Percentiles rank a stretch among this genome's conserved stretches.
These are phyloP conservation scores for Rosa multiflora DNA, from an alignment of 306 rosid genomes.

Conservation along the genomic window DNA sequence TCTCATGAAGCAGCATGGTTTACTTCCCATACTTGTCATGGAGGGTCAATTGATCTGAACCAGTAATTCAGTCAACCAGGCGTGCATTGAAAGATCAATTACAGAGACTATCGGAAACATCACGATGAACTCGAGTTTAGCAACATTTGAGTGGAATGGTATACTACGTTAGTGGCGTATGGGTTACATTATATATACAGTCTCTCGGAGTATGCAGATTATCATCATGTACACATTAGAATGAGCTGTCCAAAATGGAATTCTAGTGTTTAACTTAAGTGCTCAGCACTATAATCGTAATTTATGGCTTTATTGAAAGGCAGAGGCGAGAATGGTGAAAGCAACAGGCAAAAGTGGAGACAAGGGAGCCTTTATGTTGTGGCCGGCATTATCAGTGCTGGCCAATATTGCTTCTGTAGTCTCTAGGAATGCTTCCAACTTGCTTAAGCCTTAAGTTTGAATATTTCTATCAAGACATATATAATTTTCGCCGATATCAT, in stretches of 20 bases:
- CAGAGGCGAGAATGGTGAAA: not conserved
- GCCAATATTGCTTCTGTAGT: constrained; percentile 25
- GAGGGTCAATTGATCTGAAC: not conserved
- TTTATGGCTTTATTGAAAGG: constrained; percentile 14
- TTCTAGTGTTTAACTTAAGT: constrained; percentile 10
- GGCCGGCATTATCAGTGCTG: constrained; percentile 36
- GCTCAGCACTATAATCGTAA: not conserved
- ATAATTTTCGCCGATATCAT: not conserved
- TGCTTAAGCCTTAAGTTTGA: constrained; percentile 28
- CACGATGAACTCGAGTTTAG: not conserved
- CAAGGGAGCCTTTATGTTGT: constrained; percentile 14
- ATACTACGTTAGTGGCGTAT: not conserved
- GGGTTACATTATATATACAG: not conserved
- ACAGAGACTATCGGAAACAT: not conserved
- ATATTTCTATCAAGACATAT: not conserved
- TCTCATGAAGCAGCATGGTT: not conserved
- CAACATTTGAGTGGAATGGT: not conserved
- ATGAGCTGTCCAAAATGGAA: not conserved
- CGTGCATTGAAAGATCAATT: not conserved
- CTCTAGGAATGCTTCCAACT: constrained; percentile 28
- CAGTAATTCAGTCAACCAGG: not conserved
- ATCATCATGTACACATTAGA: not conserved
- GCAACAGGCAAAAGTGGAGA: constrained; percentile 22
- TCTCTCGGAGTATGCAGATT: not conserved
- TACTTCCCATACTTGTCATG: not conserved